Conservation (phyloP, 2,329 filamentous ascomycete genomes). For the Penicillium vulpinum region DNA sequence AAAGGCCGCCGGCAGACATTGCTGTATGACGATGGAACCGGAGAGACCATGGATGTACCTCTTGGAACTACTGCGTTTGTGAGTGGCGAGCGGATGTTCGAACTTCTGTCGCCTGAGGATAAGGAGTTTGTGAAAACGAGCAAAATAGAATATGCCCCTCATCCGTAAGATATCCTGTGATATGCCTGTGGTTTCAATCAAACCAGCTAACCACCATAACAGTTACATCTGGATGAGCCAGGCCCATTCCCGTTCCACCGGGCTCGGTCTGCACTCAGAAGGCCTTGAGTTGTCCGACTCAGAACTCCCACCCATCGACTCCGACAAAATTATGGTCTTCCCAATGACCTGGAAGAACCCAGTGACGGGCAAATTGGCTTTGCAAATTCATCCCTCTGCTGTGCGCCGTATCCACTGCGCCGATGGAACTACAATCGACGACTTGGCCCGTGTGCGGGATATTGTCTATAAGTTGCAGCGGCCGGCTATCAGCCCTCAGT, state of each 20-base stretch:
- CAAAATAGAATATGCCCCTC: constrained; percentile 71
- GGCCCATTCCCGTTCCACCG: constrained; percentile 66
- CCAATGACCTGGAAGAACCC: constrained; percentile 80
- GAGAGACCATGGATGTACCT: constrained; percentile 66
- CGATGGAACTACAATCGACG: constrained; percentile 68
- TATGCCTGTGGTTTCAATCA: background rate
- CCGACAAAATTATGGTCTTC: constrained; percentile 67
- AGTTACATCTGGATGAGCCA: constrained; percentile 72
- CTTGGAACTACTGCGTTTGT: constrained; percentile 77
- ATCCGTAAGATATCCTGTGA: constrained; percentile 54
- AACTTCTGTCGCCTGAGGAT: constrained; percentile 64
- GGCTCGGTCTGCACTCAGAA: constrained; percentile 70
- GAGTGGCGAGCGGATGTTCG: constrained; percentile 69
- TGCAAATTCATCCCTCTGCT: constrained; percentile 74
- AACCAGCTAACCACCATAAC: background rate
- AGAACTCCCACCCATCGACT: constrained; percentile 65
- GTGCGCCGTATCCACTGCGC: constrained; percentile 67
- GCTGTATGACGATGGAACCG: constrained; percentile 70
- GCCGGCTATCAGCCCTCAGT: constrained; percentile 67
- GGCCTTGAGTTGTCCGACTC: constrained; percentile 60
- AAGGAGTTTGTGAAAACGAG: constrained; percentile 67
- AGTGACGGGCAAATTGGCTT: constrained; percentile 64
- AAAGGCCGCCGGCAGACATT: constrained; percentile 65
- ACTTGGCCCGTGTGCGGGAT: constrained; percentile 65
- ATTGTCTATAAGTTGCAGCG: constrained; percentile 72